Evolutionary conservation across 768 basidiomycete genomes (phyloP), one percentile per base, ranked within the genome.

Genomic region (Podaxis sp.): DNA sequence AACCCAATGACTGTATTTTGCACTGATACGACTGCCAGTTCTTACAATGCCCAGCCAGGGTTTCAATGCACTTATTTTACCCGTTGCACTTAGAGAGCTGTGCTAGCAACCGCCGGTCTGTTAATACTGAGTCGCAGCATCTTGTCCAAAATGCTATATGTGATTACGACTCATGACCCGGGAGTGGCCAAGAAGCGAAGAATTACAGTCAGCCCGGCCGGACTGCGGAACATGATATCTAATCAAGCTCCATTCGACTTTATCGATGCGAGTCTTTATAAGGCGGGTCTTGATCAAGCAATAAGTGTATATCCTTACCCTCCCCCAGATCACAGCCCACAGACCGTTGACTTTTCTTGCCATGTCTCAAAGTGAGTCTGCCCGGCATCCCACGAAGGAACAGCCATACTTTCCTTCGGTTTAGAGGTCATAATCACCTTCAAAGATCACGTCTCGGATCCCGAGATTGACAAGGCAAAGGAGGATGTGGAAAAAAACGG

Each of bases 351-450:
- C 4, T 38, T 24, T 40, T n/a, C 37, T 26, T 38, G 37, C 20
- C 54, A 56, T 56, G 54, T 13, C 54, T 12, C 15, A 24, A 33
- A 56, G 37, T 56, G 20, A 38, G 54, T 24, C 33, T 6, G 1
- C 8, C 24, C 6, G 11, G 7, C 6, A 38, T 12, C 15, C 24
- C 20, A 20, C 10, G 44, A 24, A 40, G 26, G 44, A 46, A 46
- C 10, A 10, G n/a, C 44, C n/a, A 37, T 24, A n/a, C 36, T 56
- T 40, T 40, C n/a, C 54, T 40, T 26, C 30, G 3, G 4, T 24
- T 13, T 30, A 62, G 60, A 44, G 17, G 2, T 62, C 44, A 62
- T 55, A 8, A 20, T 62, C 22, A n/a, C 33, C 44, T 55, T 62
- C 53, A 8, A 62, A 15, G 53, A 61, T 24, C 11, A 30, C 0